Conservation (phyloP, 257 asterid species). For the Solanum pennellii region DNA sequence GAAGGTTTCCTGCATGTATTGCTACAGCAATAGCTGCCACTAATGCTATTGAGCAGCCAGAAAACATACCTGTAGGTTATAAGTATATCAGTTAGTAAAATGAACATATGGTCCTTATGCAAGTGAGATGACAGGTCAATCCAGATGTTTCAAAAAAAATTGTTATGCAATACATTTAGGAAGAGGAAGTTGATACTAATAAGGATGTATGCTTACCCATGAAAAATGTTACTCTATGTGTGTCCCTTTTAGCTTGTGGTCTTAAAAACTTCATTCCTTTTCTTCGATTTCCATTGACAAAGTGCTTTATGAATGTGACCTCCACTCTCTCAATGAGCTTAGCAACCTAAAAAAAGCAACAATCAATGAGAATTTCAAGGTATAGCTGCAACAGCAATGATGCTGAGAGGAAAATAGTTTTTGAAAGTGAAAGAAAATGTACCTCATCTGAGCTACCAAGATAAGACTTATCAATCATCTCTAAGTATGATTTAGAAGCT, state of each 20-base stretch:
- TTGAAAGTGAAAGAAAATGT: background rate
- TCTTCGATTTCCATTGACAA: conserved; percentile 63
- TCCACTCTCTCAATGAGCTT: conserved; percentile 52
- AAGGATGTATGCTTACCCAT: conserved; percentile 30
- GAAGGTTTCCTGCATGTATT: conserved; percentile 42
- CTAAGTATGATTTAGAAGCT: conserved; percentile 63
- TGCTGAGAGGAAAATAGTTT: background rate
- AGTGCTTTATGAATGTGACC: conserved; percentile 59
- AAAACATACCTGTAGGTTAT: conserved; percentile 40
- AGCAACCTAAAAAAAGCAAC: conserved; percentile 21
- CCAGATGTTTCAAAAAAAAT: background rate
- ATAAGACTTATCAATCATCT: conserved; percentile 63
- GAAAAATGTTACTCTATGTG: conserved; percentile 60
- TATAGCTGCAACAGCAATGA: background rate
- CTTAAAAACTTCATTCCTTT: conserved; percentile 55
- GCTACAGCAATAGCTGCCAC: conserved; percentile 27
- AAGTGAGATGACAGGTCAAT: background rate
- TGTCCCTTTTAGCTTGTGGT: conserved; percentile 53
- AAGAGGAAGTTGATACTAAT: background rate
- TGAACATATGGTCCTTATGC: background rate
- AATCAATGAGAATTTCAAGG: background rate
- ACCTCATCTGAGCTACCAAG: conserved; percentile 83
- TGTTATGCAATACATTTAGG: background rate
- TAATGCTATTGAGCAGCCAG: conserved; percentile 70
- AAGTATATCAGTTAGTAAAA: background rate